Evolutionary conservation across 768 basidiomycete genomes (phyloP).

Genomic region (Ramaria sp.): DNA sequence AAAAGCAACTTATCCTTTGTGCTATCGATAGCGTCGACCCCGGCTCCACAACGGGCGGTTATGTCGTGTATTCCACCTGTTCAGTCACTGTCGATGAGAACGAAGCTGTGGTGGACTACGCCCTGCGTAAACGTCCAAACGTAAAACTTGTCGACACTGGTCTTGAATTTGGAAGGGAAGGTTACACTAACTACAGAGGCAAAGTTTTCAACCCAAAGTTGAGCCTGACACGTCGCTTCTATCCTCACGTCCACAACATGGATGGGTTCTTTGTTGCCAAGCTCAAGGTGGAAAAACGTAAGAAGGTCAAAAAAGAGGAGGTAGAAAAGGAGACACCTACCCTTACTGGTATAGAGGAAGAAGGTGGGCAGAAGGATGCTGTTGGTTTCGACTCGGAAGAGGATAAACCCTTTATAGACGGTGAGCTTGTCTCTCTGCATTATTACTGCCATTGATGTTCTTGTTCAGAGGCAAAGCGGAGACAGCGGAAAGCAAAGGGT

Average conservation of each 20-base stretch:
- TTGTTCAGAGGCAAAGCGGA: slow-evolving; percentile 55
- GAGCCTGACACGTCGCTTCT: slow-evolving; percentile 77
- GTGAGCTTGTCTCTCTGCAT: slow-evolving; percentile 31
- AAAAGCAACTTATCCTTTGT: slow-evolving; percentile 96
- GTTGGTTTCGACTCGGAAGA: slow-evolving; percentile 63
- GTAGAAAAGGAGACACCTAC: slow-evolving; percentile 16
- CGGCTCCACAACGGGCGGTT: slow-evolving; percentile 84
- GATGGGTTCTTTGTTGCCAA: slow-evolving; percentile 99
- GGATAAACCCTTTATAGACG: slow-evolving; percentile 68
- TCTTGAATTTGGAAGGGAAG: slow-evolving; percentile 86
- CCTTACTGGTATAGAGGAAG: slow-evolving; percentile 12
- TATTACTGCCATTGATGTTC: slow-evolving; percentile 6
- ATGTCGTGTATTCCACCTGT: slow-evolving; percentile 96
- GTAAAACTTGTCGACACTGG: slow-evolving; percentile 88
- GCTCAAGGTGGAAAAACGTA: slow-evolving; percentile 83
- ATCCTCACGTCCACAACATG: slow-evolving; percentile 99
- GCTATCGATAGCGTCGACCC: slow-evolving; percentile 93
- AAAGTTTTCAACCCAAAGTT: slow-evolving; percentile 79
- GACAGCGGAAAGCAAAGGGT: slow-evolving; percentile 66
- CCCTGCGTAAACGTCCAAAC: slow-evolving; percentile 87
- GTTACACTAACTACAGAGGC: slow-evolving; percentile 83
- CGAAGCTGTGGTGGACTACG: slow-evolving; percentile 96
- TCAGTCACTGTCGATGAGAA: slow-evolving; percentile 98
- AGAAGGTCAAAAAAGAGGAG: slow-evolving; percentile 33
- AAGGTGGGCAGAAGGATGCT: slow-evolving; percentile 22